Evolutionary conservation across 1,284 basidiomycete genomes (phyloP).

Genomic region (Heterobasidion occidentale): DNA sequence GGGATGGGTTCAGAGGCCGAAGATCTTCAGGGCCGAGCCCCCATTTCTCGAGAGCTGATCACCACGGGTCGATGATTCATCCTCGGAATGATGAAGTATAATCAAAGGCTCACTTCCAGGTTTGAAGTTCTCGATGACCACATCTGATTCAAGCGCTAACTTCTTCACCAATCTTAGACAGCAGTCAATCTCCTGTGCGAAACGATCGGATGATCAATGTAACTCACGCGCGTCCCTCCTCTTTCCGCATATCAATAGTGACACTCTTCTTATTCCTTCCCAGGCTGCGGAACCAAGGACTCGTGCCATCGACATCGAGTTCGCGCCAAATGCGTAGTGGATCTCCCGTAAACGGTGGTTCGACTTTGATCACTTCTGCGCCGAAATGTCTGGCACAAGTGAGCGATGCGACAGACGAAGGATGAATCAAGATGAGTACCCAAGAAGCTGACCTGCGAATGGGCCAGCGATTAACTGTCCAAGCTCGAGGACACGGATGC

Average conservation of each 20-base stretch:
- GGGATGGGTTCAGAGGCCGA: constrained; percentile 48
- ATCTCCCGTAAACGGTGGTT: constrained; percentile 53
- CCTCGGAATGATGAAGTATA: background rate
- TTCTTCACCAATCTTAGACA: constrained; percentile 45
- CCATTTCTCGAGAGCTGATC: constrained; percentile 63
- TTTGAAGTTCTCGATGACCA: constrained; percentile 65
- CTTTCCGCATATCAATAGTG: constrained; percentile 53
- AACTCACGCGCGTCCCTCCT: constrained; percentile 53
- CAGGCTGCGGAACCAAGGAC: constrained; percentile 67
- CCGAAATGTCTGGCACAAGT: constrained; percentile 49
- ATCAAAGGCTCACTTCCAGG: constrained; percentile 47
- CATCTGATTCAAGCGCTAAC: constrained; percentile 54
- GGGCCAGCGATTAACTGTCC: constrained; percentile 67
- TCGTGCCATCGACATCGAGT: constrained; percentile 58
- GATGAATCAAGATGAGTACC: constrained; percentile 25
- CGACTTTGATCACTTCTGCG: constrained; percentile 65
- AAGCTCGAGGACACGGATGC: constrained; percentile 59
- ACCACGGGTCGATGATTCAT: background rate
- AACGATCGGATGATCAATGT: background rate
- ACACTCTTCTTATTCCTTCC: constrained; percentile 68
- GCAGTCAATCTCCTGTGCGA: background rate
- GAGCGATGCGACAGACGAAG: background rate
- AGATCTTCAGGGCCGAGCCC: constrained; percentile 48
- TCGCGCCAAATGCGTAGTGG: constrained; percentile 67
- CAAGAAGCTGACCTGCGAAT: constrained; percentile 63